Evolutionary conservation across 2,329 filamentous ascomycete genomes (phyloP), one percentile per base, ranked within the genome.

Genomic region (Gaeumannomyces tritici): DNA sequence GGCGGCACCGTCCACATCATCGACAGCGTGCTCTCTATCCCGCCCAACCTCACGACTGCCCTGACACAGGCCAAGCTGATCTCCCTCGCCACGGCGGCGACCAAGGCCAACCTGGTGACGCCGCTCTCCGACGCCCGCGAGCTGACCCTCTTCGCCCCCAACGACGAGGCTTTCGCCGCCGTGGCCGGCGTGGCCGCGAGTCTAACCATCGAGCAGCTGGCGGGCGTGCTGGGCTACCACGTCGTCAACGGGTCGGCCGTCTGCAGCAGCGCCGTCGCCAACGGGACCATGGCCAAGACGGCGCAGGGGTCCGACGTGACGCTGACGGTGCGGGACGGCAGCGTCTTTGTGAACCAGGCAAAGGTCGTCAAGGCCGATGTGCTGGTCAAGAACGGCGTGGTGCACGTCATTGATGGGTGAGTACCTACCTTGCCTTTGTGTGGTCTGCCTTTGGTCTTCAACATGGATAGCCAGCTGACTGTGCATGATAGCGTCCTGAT

Each of bases 61-160:
- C 68, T 79, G 47, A 73, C 73, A 27, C 64, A 68, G 29, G 77
- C 75, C 6, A 69, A 71, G 2, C 63, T 66, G 33, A 67, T 69
- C 5, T 66, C 71, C 4, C 77, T 75, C 66, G 58, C 58, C 26
- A 27, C 35, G 26, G 73, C 75, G 61, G 69, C 81, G 51, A 74
- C 72, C 26, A 70, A 75, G 55, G 72, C 73, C 12, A 70, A 69
- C 64, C 73, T 73, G 63, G 71, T 73, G 62, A 74, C 70, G 3
- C 71, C 75, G n/a, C 69, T 86, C 59, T 75, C 80, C 63, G 69
- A 71, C 15, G 69, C 73, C 9, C 69, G 72, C 58, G 74, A 83
- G 65, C 64, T 84, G 58, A 85, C 83, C 63, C 76, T 85, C 65
- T 85, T 85, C 69, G 82, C 78, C 0, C 83, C 83, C 21, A 75